Conservation (phyloP, 768 basidiomycete genomes). For the Mycena vitilis region DNA sequence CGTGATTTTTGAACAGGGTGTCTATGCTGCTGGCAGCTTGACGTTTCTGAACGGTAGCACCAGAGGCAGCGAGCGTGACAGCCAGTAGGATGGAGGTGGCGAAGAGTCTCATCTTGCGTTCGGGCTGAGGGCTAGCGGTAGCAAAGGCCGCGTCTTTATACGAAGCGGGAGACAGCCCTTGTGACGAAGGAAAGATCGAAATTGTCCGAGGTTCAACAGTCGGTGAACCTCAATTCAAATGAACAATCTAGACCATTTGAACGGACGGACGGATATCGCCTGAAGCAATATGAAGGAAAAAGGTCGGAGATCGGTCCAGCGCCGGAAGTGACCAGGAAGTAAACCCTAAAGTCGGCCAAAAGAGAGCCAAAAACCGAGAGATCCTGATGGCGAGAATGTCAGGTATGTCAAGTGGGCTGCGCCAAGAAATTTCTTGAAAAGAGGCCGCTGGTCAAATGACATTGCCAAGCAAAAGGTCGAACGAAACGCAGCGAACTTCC, state of each 20-base stretch:
- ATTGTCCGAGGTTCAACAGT: constrained; percentile 5
- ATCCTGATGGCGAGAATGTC: neutral
- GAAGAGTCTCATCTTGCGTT: constrained; percentile 11
- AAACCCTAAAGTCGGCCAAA: neutral
- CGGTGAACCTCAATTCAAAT: neutral
- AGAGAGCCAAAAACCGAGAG: neutral
- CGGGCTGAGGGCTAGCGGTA: neutral
- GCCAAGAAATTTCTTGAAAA: neutral
- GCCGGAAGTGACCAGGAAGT: neutral
- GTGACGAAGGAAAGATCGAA: neutral
- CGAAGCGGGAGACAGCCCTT: neutral
- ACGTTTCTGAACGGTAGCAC: constrained; percentile 17
- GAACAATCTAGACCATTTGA: neutral
- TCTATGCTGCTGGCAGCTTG: constrained; percentile 30
- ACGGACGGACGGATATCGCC: no score
- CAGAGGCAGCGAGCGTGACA: constrained; percentile 8
- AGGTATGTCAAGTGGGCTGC: neutral
- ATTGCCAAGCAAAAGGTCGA: neutral
- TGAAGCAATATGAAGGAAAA: no score
- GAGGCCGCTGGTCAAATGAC: neutral
- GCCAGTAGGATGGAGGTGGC: constrained; percentile 22
- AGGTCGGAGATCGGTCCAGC: no score
- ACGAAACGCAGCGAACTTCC: neutral
- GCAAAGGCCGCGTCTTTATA: neutral
- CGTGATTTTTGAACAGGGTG: constrained; percentile 26